Conservation (phyloP, 1,139 yeast genomes). For the Pichia sp. region DNA sequence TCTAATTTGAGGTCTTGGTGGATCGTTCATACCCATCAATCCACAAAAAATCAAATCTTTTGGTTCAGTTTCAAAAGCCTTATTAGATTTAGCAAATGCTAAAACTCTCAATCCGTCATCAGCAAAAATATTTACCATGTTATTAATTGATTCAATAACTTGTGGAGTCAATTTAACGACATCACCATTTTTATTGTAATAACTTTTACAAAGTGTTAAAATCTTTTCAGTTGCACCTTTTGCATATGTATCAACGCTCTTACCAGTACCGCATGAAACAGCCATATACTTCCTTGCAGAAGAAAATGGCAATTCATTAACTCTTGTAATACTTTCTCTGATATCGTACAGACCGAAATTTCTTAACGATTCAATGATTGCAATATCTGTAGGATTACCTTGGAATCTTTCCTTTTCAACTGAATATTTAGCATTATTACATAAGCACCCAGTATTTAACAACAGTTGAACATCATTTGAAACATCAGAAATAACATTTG, state of each 20-base stretch:
- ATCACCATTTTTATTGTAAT: constrained; percentile 53
- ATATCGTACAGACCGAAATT: constrained; percentile 67
- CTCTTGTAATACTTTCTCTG: constrained; percentile 52
- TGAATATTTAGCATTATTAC: constrained; percentile 75
- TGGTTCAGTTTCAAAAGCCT: constrained; percentile 39
- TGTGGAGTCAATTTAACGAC: constrained; percentile 46
- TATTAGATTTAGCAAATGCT: constrained; percentile 59
- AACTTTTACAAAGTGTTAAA: constrained; percentile 54
- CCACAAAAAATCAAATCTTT: constrained; percentile 70
- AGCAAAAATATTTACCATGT: constrained; percentile 62
- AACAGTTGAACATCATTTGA: constrained; percentile 48
- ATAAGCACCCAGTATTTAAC: constrained; percentile 64
- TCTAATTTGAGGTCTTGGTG: constrained; percentile 83
- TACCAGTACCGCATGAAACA: constrained; percentile 49
- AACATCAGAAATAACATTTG: constrained; percentile 36
- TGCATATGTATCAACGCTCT: constrained; percentile 54
- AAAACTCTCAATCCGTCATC: constrained; percentile 80
- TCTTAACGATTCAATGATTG: constrained; percentile 66
- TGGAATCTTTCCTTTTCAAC: constrained; percentile 63
- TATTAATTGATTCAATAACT: constrained; percentile 38
- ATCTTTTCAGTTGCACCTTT: constrained; percentile 88
- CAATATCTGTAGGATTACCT: constrained; percentile 94
- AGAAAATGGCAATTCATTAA: constrained; percentile 76
- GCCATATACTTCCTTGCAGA: constrained; percentile 89
- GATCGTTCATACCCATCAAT: constrained; percentile 90